Base-by-base conservation (phyloP, 352 stramenopile genomes). In the Aphanomyces stellatus region DNA sequence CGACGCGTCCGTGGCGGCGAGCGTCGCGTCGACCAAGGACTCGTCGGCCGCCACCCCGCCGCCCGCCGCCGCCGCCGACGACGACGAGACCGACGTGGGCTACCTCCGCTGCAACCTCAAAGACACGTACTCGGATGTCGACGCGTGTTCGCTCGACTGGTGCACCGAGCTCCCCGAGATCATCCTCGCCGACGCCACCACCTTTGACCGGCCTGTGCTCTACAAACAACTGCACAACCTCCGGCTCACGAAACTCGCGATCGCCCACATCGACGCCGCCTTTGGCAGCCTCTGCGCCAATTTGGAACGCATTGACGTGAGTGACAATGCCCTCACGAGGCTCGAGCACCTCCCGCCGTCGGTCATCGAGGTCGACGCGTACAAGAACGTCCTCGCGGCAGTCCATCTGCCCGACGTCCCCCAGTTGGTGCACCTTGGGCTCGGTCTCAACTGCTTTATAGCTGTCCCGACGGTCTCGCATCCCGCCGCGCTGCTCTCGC, bases 121-220 rank as follows among this genome's bases (percentile, higher is more conserved):
- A 27, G 46, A 67, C 24, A 55, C n/a, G 22, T 53, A 67, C 60
- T 67, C 60, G 4, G 60, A 67, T 41, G 19, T 67, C 6, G 60
- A 67, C 7, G 60, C 60, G 10, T 67, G 60, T 27, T 46, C 60
- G 24, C 60, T 67, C 15, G 60, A 67, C 22, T 67, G 60, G 60
- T 67, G 60, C 49, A 37, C 40, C 34, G 60, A 57, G 28, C 60
- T 67, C 5, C 6, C 19, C 22, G 60, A 67, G n/a, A 67, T 67
- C 35, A 5, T 67, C 10, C 15, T 41, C 5, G 4, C 41, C 34
- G 30, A 15, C 22, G 35, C 17, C 10, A 11, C 35, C 2, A 31
- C 11, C 31, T 19, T 25, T 10, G 60, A 67, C 24, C 60, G 37
- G 19, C 3, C 28, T 13, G 42, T 28, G 8, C 15, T 67, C 28